A percentile compares a stretch with the other conserved stretches of the same genome.
Conservation (phyloP, 2,329 filamentous ascomycete genomes). For the Anisogramma anomala region DNA sequence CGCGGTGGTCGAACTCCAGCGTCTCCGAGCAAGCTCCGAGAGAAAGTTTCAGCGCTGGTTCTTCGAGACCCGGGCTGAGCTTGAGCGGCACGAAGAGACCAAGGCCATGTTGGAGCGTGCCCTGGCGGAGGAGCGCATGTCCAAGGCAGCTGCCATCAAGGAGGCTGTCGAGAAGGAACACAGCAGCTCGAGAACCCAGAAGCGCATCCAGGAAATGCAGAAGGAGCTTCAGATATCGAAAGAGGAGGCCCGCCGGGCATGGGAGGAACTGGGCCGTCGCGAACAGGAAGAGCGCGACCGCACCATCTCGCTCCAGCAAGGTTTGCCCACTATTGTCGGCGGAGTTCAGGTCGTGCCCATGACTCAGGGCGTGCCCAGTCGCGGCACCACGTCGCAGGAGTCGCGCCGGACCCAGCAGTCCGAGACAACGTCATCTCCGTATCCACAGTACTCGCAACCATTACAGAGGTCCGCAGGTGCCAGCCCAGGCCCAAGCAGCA, state of each 20-base stretch:
- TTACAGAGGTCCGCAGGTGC: slow-evolving; percentile 21
- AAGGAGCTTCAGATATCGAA: slow-evolving; percentile 91
- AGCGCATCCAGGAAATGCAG: slow-evolving; percentile 77
- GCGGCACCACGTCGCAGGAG: slow-evolving; percentile 35
- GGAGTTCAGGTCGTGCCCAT: slow-evolving; percentile 94
- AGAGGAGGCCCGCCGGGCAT: slow-evolving; percentile 86
- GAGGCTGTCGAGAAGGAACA: slow-evolving; percentile 55
- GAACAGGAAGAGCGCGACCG: slow-evolving; percentile 89
- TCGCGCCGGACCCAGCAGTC: slow-evolving; percentile 21
- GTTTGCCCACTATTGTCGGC: slow-evolving; percentile 78
- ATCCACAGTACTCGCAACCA: slow-evolving; percentile 20
- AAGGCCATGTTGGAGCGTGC: slow-evolving; percentile 68
- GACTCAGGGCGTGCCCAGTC: slow-evolving; percentile 57
- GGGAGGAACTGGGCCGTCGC: slow-evolving; percentile 88
- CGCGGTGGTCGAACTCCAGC: slow-evolving; percentile 89
- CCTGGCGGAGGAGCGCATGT: slow-evolving; percentile 62
- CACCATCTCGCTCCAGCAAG: slow-evolving; percentile 72
- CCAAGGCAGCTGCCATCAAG: slow-evolving; percentile 54
- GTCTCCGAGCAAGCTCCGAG: slow-evolving; percentile 86
- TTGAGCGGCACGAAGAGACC: slow-evolving; percentile 73
- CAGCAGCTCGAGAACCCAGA: slow-evolving; percentile 59
- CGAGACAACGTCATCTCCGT: slow-evolving; percentile 7
- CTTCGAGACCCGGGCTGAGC: slow-evolving; percentile 81
- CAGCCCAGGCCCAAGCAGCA: slow-evolving; percentile 26
- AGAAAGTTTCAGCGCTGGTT: slow-evolving; percentile 99